Evolutionary conservation across 2,329 filamentous ascomycete species (phyloP).

Genomic region (Didymella keratinophila): DNA sequence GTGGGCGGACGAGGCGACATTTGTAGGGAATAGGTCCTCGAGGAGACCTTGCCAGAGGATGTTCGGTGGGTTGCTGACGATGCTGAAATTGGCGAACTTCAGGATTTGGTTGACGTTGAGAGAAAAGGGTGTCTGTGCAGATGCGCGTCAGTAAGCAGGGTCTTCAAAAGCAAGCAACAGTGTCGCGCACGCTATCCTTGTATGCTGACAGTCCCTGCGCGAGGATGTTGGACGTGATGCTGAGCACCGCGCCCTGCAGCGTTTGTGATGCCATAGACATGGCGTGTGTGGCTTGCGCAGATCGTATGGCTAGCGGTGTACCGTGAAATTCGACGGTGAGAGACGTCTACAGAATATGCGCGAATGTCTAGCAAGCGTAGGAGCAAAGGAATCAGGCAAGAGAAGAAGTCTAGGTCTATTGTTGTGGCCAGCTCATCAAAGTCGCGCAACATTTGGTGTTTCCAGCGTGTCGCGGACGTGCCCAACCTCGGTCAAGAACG

Average conservation of each 20-base stretch:
- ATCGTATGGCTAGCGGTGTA: slow-evolving; percentile 1
- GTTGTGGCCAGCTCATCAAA: slow-evolving; percentile 22
- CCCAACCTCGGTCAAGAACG: background rate
- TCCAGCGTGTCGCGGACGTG: slow-evolving; percentile 16
- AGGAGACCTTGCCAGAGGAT: slow-evolving; percentile 85
- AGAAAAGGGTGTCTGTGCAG: slow-evolving; percentile 62
- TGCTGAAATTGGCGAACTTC: slow-evolving; percentile 78
- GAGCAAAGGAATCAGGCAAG: background rate
- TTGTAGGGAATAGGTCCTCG: slow-evolving; percentile 75
- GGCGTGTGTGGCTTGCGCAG: slow-evolving; percentile 12
- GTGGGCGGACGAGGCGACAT: slow-evolving; percentile 48
- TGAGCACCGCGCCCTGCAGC: slow-evolving; percentile 70
- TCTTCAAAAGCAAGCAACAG: background rate
- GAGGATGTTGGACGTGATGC: slow-evolving; percentile 73
- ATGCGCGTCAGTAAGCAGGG: slow-evolving; percentile 17
- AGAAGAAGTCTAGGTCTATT: slow-evolving; percentile 4
- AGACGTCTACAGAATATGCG: background rate
- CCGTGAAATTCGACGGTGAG: background rate
- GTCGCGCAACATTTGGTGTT: slow-evolving; percentile 25
- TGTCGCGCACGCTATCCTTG: slow-evolving; percentile 60
- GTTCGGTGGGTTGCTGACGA: slow-evolving; percentile 81
- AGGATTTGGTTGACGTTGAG: slow-evolving; percentile 74
- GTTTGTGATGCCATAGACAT: slow-evolving; percentile 50
- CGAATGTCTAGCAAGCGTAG: background rate
- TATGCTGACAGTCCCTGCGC: slow-evolving; percentile 75